Percentiles rank a stretch among this genome's conserved stretches.
Conservation (phyloP, 129 eudicot genomes). For the Saposhnikovia divaricata region DNA sequence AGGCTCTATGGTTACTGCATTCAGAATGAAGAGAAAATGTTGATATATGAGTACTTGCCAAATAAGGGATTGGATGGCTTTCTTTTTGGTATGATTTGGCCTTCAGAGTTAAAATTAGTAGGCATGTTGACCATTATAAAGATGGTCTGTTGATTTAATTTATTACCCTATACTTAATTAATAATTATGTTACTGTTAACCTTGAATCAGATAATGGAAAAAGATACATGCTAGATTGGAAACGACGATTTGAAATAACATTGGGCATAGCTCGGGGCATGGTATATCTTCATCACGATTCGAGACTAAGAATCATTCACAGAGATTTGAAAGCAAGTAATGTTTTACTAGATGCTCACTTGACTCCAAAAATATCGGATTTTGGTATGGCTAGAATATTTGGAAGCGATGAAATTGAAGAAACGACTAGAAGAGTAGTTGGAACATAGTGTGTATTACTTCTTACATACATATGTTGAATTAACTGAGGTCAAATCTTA, state of each 20-base stretch:
- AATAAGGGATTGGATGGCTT: conserved; percentile 10
- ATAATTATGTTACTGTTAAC: neutral
- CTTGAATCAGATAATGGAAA: neutral
- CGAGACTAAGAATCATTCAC: neutral
- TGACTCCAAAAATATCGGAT: neutral
- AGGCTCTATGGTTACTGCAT: conserved; percentile 1
- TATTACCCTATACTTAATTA: neutral
- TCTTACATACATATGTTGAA: neutral
- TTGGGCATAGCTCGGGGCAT: neutral
- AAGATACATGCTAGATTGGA: neutral
- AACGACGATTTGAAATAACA: neutral
- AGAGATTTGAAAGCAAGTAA: conserved; percentile 2
- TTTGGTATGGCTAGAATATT: neutral
- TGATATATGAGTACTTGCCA: conserved; percentile 13
- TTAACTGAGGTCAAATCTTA: neutral
- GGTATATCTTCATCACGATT: neutral
- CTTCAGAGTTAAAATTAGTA: neutral
- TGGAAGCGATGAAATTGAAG: neutral
- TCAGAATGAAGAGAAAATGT: conserved; percentile 2
- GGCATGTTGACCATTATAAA: no score
- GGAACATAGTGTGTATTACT: neutral
- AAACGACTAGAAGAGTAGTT: neutral
- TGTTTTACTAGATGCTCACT: neutral
- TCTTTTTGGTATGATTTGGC: neutral
- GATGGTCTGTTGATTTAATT: neutral